Percentiles rank a stretch among this genome's conserved stretches.
Evolutionary conservation across 2,329 filamentous ascomycete species (phyloP).

Genomic region (Paracamarosporium sp.): DNA sequence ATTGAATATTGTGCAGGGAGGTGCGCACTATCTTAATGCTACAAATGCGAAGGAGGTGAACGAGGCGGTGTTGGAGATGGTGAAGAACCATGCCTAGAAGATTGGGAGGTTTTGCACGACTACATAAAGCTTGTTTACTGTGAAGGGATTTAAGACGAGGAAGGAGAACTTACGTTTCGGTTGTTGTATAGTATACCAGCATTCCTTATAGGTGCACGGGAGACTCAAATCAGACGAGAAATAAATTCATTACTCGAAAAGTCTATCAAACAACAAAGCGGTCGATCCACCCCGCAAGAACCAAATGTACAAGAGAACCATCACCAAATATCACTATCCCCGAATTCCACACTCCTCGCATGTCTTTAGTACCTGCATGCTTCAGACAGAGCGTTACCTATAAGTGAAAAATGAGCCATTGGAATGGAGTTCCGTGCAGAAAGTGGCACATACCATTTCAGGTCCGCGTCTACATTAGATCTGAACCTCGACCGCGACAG

Average conservation of each 20-base stretch:
- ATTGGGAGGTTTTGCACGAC: not conserved
- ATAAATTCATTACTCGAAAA: not conserved
- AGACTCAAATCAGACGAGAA: constrained; percentile 17
- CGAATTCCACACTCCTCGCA: not conserved
- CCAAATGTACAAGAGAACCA: not conserved
- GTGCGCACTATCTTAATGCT: constrained; percentile 58
- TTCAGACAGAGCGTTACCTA: not conserved
- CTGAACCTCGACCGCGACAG: constrained; percentile 1
- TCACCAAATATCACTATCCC: not conserved
- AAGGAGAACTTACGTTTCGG: too few relatives aligned
- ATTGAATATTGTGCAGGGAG: constrained; percentile 54
- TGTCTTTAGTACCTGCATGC: not conserved
- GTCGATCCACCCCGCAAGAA: not conserved
- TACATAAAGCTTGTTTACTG: too few relatives aligned
- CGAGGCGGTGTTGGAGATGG: not conserved
- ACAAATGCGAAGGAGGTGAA: constrained; percentile 54
- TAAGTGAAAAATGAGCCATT: not conserved
- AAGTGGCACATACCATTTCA: not conserved
- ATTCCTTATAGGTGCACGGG: not conserved
- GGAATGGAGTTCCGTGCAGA: not conserved
- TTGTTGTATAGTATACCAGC: too few relatives aligned
- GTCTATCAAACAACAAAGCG: not conserved
- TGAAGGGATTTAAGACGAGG: too few relatives aligned
- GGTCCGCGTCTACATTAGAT: not conserved
- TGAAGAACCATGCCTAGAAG: not conserved